These are phyloP conservation scores for Eucalyptus pauciflora DNA, from an alignment of 345 rosid species.

Conservation along the genomic window DNA sequence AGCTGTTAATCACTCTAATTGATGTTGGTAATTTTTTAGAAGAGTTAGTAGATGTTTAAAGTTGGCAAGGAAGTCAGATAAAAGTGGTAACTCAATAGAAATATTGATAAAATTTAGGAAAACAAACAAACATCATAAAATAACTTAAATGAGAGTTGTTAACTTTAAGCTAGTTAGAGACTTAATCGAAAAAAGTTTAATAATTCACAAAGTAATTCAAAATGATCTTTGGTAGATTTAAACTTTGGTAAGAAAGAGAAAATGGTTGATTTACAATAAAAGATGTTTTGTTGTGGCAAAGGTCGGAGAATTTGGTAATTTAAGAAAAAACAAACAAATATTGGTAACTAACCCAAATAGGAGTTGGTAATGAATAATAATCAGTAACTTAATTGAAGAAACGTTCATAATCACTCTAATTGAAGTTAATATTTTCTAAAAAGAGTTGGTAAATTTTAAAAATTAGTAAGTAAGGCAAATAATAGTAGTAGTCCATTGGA, in stretches of 20 bases:
- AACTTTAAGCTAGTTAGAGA: background rate
- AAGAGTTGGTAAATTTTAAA: background rate
- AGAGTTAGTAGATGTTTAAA: background rate
- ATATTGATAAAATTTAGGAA: background rate
- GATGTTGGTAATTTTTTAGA: background rate
- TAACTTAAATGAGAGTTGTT: too few species aligned
- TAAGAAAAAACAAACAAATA: background rate
- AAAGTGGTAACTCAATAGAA: background rate
- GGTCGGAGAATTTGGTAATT: background rate
- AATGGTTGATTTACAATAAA: too few species aligned
- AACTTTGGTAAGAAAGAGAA: background rate
- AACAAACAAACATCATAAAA: too few species aligned
- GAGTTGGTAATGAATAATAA: background rate
- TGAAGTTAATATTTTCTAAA: background rate
- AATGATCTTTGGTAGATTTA: background rate
- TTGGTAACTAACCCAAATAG: background rate
- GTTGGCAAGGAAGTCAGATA: background rate
- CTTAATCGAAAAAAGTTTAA: too few species aligned
- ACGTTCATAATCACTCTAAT: background rate
- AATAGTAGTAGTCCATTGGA: background rate
- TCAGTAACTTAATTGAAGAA: background rate
- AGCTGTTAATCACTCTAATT: too few species aligned
- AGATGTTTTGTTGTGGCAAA: background rate
- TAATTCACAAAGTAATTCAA: background rate
- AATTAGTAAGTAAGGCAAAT: background rate